These are phyloP conservation scores for Triticum turgidum DNA, from an alignment of 176 grass and related monocot species.

Conservation along the genomic window DNA sequence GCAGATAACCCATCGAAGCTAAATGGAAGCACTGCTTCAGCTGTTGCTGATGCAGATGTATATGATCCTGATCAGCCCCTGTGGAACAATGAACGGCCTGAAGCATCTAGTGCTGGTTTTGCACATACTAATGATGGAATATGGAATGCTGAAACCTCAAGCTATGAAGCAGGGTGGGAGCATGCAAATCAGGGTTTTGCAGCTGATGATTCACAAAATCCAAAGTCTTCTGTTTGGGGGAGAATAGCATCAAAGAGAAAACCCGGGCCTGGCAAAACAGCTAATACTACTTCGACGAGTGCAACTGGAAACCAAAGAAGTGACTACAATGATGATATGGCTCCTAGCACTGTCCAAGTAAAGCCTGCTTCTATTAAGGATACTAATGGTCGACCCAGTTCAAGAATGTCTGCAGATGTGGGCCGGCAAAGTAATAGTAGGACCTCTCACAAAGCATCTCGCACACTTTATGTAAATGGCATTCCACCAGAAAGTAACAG, in stretches of 20 bases:
- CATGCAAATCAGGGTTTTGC: constrained; percentile 33
- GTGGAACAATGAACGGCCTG: constrained; percentile 70
- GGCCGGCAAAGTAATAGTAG: constrained; percentile 48
- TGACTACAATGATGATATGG: constrained; percentile 38
- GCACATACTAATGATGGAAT: constrained; percentile 41
- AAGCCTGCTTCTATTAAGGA: constrained; percentile 39
- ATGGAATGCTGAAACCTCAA: constrained; percentile 55
- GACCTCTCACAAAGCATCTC: constrained; percentile 79
- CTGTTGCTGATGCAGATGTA: constrained; percentile 74
- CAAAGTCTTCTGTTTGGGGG: constrained; percentile 79
- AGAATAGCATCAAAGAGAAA: constrained; percentile 59
- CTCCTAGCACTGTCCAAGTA: constrained; percentile 34
- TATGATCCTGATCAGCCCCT: constrained; percentile 99
- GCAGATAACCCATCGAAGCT: constrained; percentile 60
- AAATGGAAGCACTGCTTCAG: constrained; percentile 53
- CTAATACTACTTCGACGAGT: constrained; percentile 39
- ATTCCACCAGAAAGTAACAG: constrained; percentile 84
- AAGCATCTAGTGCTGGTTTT: constrained; percentile 56
- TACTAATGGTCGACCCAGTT: constrained; percentile 37
- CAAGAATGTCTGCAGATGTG: constrained; percentile 40
- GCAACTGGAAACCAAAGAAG: constrained; percentile 39
- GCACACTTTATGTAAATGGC: constrained; percentile 88
- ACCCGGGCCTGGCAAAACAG: constrained; percentile 34
- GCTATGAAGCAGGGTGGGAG: constrained; percentile 39
- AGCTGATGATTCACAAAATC: constrained; percentile 42